These are phyloP conservation scores for Diplogelasinospora grovesii DNA, from an alignment of 495 filamentous ascomycete genomes.

Conservation along the genomic window DNA sequence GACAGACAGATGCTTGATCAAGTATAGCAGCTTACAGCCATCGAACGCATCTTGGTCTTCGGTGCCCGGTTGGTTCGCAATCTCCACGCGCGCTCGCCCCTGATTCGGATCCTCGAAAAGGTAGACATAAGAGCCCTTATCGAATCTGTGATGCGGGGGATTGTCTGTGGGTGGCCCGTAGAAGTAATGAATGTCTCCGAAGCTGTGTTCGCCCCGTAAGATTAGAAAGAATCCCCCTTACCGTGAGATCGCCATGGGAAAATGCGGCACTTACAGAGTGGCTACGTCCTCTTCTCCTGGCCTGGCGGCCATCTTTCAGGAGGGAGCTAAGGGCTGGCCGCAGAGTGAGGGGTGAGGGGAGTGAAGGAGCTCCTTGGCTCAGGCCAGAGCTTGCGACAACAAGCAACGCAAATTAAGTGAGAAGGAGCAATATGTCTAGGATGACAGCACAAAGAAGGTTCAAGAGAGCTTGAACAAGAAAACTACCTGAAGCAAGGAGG, in stretches of 20 bases:
- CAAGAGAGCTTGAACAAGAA: not conserved
- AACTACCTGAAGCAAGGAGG: not conserved
- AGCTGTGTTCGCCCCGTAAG: too few relatives aligned
- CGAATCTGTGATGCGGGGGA: conserved; percentile 78
- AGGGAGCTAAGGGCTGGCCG: too few relatives aligned
- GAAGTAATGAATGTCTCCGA: conserved; percentile 85
- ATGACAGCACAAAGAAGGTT: not conserved
- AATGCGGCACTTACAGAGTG: conserved; percentile 59
- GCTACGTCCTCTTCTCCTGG: conserved; percentile 72
- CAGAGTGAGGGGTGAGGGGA: too few relatives aligned
- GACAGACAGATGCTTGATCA: not conserved
- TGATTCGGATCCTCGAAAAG: conserved; percentile 68
- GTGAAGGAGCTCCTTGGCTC: too few relatives aligned
- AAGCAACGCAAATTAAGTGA: too few relatives aligned
- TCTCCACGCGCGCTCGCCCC: conserved; percentile 65
- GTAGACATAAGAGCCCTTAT: conserved; percentile 84
- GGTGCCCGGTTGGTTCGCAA: conserved; percentile 81
- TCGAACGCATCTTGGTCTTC: conserved; percentile 86
- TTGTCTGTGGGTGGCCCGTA: conserved; percentile 65
- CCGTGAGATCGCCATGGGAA: too few relatives aligned
- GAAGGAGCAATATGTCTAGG: too few relatives aligned
- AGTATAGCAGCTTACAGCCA: conserved; percentile 52
- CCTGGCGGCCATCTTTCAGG: conserved; percentile 60
- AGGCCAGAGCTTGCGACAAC: too few relatives aligned
- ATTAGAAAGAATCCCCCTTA: too few relatives aligned